phyloP scores from a whole-genome alignment of 345 rosid genomes.

The Salix koriyanagi region DNA sequence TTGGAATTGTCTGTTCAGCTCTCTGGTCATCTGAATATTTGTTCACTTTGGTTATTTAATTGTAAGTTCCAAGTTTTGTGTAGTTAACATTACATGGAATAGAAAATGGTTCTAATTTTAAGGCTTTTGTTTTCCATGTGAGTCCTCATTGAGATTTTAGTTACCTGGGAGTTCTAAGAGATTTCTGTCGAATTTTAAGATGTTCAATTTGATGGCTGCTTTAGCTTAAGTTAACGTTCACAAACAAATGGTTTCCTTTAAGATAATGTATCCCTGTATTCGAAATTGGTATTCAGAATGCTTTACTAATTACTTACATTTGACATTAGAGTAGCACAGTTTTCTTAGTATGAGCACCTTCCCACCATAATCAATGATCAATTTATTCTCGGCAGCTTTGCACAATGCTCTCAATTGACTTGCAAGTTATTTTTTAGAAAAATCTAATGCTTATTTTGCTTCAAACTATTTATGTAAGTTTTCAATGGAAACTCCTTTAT shows the following conservation, averaged over 20 bases:
- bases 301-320: neutral
- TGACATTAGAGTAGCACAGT: neutral
- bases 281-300: neutral
- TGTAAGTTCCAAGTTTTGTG: neutral
- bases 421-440: neutral
- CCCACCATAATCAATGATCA: neutral
- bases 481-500: neutral
- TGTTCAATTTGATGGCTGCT: neutral
- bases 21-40: neutral
- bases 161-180: neutral
- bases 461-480: neutral
- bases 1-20: neutral
- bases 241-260: neutral
- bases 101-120: neutral
- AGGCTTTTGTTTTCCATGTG: neutral
- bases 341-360: neutral
- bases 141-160: neutral
- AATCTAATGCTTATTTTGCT: neutral
- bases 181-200: neutral
- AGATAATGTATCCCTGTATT: neutral
- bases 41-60: neutral
- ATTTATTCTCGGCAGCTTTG: neutral
- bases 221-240: neutral
- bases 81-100: neutral
- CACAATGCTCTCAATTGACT: neutral